These are phyloP conservation scores for Phytophthora brassicae DNA, from an alignment of 352 stramenopile species.

Conservation along the genomic window DNA sequence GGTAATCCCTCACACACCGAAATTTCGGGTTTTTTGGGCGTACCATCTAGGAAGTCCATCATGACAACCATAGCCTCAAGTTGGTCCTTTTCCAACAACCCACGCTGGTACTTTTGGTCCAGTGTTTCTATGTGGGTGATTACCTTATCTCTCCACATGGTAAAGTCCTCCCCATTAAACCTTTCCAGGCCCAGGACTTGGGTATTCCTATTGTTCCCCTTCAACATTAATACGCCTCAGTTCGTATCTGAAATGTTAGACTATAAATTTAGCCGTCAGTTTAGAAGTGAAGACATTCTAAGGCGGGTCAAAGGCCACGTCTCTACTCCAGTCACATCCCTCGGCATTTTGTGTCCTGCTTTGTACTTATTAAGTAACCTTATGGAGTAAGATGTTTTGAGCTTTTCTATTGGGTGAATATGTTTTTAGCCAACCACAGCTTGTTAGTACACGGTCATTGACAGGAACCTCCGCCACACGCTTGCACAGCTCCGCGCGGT, in stretches of 20 bases:
- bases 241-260: neutral
- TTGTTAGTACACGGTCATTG: too few relatives aligned
- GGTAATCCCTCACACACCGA: neutral
- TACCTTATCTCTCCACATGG: constrained; percentile 21
- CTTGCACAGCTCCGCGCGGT: neutral
- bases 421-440: neutral
- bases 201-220: neutral
- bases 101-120: constrained; percentile 13
- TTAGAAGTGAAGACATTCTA: neutral
- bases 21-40: neutral
- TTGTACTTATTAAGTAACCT: neutral
- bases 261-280: neutral
- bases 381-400: neutral
- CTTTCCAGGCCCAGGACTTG: constrained; percentile 2
- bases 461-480: neutral
- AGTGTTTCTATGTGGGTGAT: constrained; percentile 7
- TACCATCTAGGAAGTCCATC: constrained; percentile 12
- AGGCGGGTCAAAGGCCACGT: neutral
- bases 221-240: neutral
- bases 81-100: constrained; percentile 20
- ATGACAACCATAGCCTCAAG: constrained; percentile 7
- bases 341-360: neutral
- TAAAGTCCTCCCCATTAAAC: constrained; percentile 2
- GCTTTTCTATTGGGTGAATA: neutral
- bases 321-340: neutral